Conservation (phyloP, 805 yeast species). For the Zygosaccharomyces siamensis region DNA sequence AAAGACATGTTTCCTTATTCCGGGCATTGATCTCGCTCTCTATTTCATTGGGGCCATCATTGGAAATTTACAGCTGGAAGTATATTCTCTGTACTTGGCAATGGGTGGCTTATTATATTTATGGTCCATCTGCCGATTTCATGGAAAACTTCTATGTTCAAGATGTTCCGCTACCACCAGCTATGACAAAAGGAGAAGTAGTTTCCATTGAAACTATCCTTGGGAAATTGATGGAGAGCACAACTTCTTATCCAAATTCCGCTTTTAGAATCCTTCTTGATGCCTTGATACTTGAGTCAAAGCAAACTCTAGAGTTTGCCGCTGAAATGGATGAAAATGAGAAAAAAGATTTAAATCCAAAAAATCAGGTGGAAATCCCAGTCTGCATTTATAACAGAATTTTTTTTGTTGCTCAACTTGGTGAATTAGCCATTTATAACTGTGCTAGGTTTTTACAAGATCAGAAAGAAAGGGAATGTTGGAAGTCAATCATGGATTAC, state of each 20-base stretch:
- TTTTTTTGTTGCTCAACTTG: constrained; percentile 50
- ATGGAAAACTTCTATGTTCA: constrained; percentile 34
- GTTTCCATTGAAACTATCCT: constrained; percentile 51
- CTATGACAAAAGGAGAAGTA: constrained; percentile 43
- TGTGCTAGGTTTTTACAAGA: constrained; percentile 43
- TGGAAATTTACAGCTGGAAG: constrained; percentile 60
- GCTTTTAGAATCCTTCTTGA: constrained; percentile 47
- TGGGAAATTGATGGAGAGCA: constrained; percentile 57
- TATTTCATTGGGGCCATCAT: constrained; percentile 71
- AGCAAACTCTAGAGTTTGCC: constrained; percentile 15
- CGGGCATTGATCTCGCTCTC: constrained; percentile 77
- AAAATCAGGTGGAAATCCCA: constrained; percentile 11
- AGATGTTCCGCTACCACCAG: constrained; percentile 41
- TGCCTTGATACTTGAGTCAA: constrained; percentile 44
- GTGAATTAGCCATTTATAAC: constrained; percentile 49
- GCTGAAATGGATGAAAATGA: neutral
- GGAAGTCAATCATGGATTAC: constrained; percentile 46
- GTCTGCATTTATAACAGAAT: constrained; percentile 51
- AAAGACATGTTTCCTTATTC: constrained; percentile 69
- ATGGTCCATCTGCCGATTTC: constrained; percentile 50
- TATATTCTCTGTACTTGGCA: constrained; percentile 59
- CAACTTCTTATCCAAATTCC: constrained; percentile 47
- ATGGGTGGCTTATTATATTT: constrained; percentile 70
- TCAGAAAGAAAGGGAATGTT: constrained; percentile 37
- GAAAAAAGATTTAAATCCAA: neutral